Base-by-base conservation (phyloP, 148 eudicot species). In the Cornus controversa region DNA sequence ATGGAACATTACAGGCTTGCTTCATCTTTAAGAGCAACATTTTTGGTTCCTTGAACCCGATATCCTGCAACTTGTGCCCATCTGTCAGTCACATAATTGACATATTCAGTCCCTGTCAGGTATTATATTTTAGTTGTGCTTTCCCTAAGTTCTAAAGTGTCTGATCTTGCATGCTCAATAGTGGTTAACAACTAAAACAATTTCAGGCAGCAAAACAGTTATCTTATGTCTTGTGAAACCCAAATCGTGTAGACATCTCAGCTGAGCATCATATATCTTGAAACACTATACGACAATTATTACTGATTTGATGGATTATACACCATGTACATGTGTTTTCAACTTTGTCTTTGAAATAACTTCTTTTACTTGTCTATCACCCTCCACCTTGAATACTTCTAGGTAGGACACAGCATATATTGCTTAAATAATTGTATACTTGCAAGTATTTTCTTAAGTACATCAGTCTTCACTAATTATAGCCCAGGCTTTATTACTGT, bases 21-120 rank as follows among this genome's bases (percentile, higher is more conserved):
- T 87, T 93, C 66, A 62, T 84, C 34, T 91, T 93, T 82, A 86
- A 87, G 85, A 82, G 67, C 69, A 87, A 79, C 66, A 71, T 93
- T 69, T 22, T 78, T 6, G 88, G 85, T 72, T 77, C 88, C 69
- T 28, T 82, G 72, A 84, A 86, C 67, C 79, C 82, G 84, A 84
- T 93, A 78, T 78, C 84, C 77, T 93, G 98, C 89, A 87, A 80
- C 78, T 79, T 91, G 81, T 79, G 77, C 67, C 26, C 86, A 74
- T 80, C 88, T 68, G 75, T 76, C 78, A 83, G 81, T 80, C 83
- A 73, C 53, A 79, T 91, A 67, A 77, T 84, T 71, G 96, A 90
- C 78, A 86, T 72, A 34, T 88, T 93, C 80, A 71, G 34, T 77
- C 78, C 80, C 72, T 87, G 85, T 78, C 82, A 86, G 96, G 98